Base-by-base conservation (phyloP, 371 early-diverging fungal genomes). In the Conidiobolus incongruus region DNA sequence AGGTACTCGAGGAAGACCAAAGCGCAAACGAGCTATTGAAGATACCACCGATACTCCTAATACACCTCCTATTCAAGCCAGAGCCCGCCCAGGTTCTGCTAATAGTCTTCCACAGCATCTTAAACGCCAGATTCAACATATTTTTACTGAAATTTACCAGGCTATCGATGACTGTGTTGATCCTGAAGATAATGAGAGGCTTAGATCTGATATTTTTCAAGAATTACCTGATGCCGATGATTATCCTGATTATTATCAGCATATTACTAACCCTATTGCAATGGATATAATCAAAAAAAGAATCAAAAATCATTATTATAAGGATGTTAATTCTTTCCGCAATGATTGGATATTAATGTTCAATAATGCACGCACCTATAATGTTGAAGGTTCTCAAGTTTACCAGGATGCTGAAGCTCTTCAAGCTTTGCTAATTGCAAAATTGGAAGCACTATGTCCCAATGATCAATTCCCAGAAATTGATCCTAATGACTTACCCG, bases 201-300 rank as follows among this genome's bases (percentile, higher is more conserved):
- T 50, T 30, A 31, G 36, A 39, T 38, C 20, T 35, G 31, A 23
- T 33, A n/a, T 30, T 29, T 88, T 86, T 50, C 50, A 72, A 56
- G 77, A 77, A 36, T 52, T 86, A 29, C 83, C 82, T 8, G 70
- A 69, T 54, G 70, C 68, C 48, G 60, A 63, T 38, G 68, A 72
- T 31, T 87, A 85, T 48, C 87, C 92, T 0, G 65, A 77, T 38
- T 89, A 89, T 53, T 89, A 89, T 55, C 56, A 66, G 40, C 61
- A 81, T 53, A 92, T 92, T 52, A 60, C 65, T 35, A 63, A 65
- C n/a, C 92, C 90, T 4, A 87, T 92, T 33, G 69, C 81, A 10
- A 65, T 83, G 68, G 64, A 66, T 22, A 62, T 70, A 46, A 75
- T 81, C 53, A 67, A 71, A 48, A 65, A 62, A 46, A 58, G 68